Base-by-base conservation (phyloP, 1,284 basidiomycete species). In the Malassezia equina region DNA sequence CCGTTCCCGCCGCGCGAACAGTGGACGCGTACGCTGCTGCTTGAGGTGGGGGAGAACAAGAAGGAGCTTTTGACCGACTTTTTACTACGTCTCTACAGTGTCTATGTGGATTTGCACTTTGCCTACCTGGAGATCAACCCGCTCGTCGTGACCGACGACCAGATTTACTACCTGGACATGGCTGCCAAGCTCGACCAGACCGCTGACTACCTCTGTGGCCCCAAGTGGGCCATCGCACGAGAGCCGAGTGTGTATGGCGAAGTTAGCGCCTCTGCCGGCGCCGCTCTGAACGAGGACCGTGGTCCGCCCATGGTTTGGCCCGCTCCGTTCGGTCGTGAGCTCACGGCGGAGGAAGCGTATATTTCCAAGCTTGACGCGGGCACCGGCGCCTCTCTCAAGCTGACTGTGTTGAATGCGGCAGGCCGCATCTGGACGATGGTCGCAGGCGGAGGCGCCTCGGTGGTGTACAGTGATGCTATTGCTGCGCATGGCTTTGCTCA, bases 61-160 rank as follows among this genome's bases (percentile, higher is more conserved):
- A 66, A 68, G 47, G 63, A 72, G 58, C 52, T 65, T 31, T 63
- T 73, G 8, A 73, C 71, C 56, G 71, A 98, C 79, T 98, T 96
- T 79, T 81, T 98, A 71, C 82, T 87, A 76, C 84, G 93, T 61
- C 84, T 98, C 43, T 98, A 96, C 82, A 86, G 84, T 64, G 90
- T 96, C 71, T 96, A 96, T 78, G 91, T 93, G 67, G 90, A 95
- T 76, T 73, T 75, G 56, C 75, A 73, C 67, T 75, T 95, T 76
- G 90, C 93, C 39, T 98, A 98, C 80, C 88, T 98, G 75, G 93
- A 98, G 79, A 98, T 98, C 79, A 98, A 98, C 82, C 94, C 94
- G 42, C 84, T 98, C 58, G 86, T 98, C 73, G 88, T 88, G 73
- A 84, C 95, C 68, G 90, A 94, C 76, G 84, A 81, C 60, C 85